Base-by-base conservation (phyloP, 75 land plant species). In the Sequoia sempervirens region DNA sequence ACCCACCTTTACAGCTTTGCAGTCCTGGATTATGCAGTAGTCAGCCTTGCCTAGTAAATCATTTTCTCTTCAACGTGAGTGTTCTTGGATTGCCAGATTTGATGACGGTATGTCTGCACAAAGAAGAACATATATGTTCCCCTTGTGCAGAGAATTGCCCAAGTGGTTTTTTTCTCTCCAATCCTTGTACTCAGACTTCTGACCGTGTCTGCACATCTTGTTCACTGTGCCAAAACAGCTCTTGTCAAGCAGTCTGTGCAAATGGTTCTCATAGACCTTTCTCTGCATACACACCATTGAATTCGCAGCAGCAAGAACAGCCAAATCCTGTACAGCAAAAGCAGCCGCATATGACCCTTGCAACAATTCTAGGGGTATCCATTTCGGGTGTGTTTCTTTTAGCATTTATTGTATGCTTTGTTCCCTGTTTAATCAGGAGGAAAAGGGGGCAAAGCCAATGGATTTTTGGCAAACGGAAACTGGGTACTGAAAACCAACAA, bases 1-100 rank as follows among this genome's bases (percentile, higher is more conserved):
- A 85, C 69, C 95, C 95, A 28, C 95, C 95, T 30, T 50, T 90
- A 85, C 88, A 94, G 87, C 84, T 94, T 53, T 91, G 88, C 81
- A 92, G 91, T 73, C 95, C 95, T 4, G 94, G 94, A 7, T 58
- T 94, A 23, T 94, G 95, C 61, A 68, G 80, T 30, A 56, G 86
- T 7, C 69, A 81, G 28, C 40, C 84, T 20, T 94, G 95, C 74
- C 68, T 74, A 7, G 61, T 58, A 12, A 89, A 86, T 9, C 81
- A 86, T 87, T 94, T 89, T 81, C 72, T 88, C 14, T 94, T 89
- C 85, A 92, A 94, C 82, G 88, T 88, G 7, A 92, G 91, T 61
- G 75, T 58, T 26, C 83, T 92, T 3, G 91, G 89, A 30, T 89
- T 88, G 86, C 89, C 90, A 0, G 88, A 86, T 83, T 68, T 90